phyloP scores from a whole-genome alignment of 148 eudicot species.

The Cornus kousa region DNA sequence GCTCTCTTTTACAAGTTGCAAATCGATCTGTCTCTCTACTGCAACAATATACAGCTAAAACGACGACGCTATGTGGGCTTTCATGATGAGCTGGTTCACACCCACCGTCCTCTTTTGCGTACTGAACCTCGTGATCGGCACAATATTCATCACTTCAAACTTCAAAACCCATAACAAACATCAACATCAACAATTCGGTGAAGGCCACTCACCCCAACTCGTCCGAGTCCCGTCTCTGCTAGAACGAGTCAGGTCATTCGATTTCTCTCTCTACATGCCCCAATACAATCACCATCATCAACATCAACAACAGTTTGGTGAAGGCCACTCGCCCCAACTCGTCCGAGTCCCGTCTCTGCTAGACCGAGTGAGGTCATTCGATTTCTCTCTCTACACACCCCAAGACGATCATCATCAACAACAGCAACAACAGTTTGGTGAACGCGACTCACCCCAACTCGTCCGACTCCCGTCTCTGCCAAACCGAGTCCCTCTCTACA shows the following conservation, averaged over 20 bases:
- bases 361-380: slow-evolving; percentile 38
- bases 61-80: not conserved
- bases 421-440: slow-evolving; percentile 1
- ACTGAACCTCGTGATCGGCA: slow-evolving; percentile 51
- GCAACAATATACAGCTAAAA: not conserved
- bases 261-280: not conserved
- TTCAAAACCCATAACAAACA: slow-evolving; percentile 12
- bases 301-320: slow-evolving; percentile 1
- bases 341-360: slow-evolving; percentile 52
- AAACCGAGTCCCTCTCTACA: slow-evolving; percentile 27
- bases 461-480: slow-evolving; percentile 49
- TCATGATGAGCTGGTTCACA: slow-evolving; percentile 52
- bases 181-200: not conserved
- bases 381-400: not conserved
- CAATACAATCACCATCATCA: not conserved
- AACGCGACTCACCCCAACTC: slow-evolving; percentile 13
- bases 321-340: slow-evolving; percentile 16
- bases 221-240: slow-evolving; percentile 50
- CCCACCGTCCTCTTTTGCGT: slow-evolving; percentile 61
- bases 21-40: not conserved
- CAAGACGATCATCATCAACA: no score
- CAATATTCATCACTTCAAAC: slow-evolving; percentile 38
- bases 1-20: not conserved
- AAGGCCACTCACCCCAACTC: slow-evolving; percentile 16
- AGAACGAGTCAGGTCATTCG: slow-evolving; percentile 38